Conservation (phyloP, 768 basidiomycete species). For the Leucocoprinus birnbaumii region DNA sequence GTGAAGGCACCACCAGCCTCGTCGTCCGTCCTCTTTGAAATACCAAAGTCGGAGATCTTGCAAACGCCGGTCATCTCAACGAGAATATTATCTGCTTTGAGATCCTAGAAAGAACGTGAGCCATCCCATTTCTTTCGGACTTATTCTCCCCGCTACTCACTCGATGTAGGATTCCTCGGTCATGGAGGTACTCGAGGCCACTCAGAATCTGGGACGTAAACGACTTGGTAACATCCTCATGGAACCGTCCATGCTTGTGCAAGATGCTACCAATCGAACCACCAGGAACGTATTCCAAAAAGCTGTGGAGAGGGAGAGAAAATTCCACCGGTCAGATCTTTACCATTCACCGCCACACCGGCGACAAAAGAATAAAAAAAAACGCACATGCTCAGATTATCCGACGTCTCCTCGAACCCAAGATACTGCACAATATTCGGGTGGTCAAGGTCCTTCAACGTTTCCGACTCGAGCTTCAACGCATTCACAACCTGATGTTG, state of each 20-base stretch:
- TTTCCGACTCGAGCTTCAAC: slow-evolving; percentile 92
- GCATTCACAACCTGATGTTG: slow-evolving; percentile 88
- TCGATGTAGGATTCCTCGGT: slow-evolving; percentile 88
- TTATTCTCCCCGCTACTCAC: slow-evolving; percentile 36
- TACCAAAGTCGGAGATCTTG: slow-evolving; percentile 98
- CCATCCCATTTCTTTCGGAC: background rate
- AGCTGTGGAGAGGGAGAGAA: slow-evolving; percentile 44
- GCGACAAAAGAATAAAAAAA: background rate
- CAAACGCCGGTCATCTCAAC: slow-evolving; percentile 90
- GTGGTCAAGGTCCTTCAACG: slow-evolving; percentile 94
- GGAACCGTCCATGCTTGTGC: slow-evolving; percentile 89
- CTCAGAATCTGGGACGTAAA: slow-evolving; percentile 91
- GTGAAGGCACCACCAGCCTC: slow-evolving; percentile 82
- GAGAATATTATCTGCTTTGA: slow-evolving; percentile 98
- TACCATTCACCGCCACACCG: background rate
- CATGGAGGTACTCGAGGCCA: slow-evolving; percentile 92
- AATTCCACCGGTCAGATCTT: background rate
- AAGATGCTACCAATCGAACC: slow-evolving; percentile 91
- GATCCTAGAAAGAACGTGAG: slow-evolving; percentile 51
- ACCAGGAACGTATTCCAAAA: slow-evolving; percentile 98
- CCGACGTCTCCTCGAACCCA: slow-evolving; percentile 87
- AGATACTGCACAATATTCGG: slow-evolving; percentile 97
- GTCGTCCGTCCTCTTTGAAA: slow-evolving; percentile 94
- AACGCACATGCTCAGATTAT: slow-evolving; percentile 86
- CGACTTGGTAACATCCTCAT: slow-evolving; percentile 87